These are phyloP conservation scores for Iberis amara DNA, from an alignment of 441 rosid genomes.

Conservation along the genomic window DNA sequence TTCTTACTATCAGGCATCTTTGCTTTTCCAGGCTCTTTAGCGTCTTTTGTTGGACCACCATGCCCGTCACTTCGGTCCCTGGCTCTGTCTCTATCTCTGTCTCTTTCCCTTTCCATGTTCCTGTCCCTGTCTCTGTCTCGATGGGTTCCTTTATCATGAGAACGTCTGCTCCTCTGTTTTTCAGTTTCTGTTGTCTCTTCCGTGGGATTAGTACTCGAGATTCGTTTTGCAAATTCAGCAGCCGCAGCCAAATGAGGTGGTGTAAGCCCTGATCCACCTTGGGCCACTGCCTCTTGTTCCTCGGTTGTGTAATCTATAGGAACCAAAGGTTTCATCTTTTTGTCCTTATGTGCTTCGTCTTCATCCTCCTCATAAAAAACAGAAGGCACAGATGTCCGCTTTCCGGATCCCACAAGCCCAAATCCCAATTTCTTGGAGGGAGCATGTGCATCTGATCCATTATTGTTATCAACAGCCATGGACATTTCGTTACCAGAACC, in stretches of 20 bases:
- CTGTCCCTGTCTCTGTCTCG: too few species aligned
- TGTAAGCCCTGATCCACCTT: slow-evolving; percentile 51
- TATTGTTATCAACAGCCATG: slow-evolving; percentile 27
- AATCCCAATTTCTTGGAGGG: slow-evolving; percentile 83
- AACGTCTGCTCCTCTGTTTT: slow-evolving; percentile 73
- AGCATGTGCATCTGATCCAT: slow-evolving; percentile 51
- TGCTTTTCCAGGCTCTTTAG: slow-evolving; percentile 42
- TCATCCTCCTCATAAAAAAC: slow-evolving; percentile 92
- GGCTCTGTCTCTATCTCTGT: slow-evolving; percentile 55
- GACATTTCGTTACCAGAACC: slow-evolving; percentile 51
- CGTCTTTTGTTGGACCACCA: slow-evolving; percentile 28
- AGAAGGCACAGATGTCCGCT: slow-evolving; percentile 82
- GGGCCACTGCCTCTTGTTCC: slow-evolving; percentile 81
- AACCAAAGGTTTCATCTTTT: slow-evolving; percentile 92
- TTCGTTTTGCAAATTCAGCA: slow-evolving; percentile 91
- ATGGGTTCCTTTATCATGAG: slow-evolving; percentile 63
- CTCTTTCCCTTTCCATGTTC: slow-evolving; percentile 41
- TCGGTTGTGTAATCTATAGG: slow-evolving; percentile 95
- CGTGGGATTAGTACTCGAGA: slow-evolving; percentile 59
- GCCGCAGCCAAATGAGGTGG: slow-evolving; percentile 87
- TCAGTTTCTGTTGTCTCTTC: slow-evolving; percentile 70
- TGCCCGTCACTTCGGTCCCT: slow-evolving; percentile 59
- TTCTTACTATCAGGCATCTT: slow-evolving; percentile 75
- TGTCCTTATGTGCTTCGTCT: slow-evolving; percentile 78
- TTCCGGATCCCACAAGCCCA: slow-evolving; percentile 94